Conservation (phyloP, 768 basidiomycete species). For the Mycena belliarum region DNA sequence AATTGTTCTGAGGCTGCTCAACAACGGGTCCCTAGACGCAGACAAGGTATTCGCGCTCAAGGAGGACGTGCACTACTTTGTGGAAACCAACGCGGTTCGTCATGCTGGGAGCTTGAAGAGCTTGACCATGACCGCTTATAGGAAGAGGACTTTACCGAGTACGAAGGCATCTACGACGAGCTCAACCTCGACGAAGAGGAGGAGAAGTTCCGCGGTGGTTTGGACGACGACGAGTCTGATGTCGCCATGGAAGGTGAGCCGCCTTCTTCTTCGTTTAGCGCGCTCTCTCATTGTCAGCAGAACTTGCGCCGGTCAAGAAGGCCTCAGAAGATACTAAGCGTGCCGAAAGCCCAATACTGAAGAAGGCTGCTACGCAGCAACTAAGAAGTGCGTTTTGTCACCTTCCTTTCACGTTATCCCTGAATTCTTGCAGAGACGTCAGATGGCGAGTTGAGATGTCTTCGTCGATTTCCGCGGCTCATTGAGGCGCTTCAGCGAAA, state of each 20-base stretch:
- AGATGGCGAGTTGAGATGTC: constrained; percentile 50
- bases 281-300: constrained; percentile 33
- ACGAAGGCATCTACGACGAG: constrained; percentile 97
- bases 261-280: constrained; percentile 1
- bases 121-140: constrained; percentile 31
- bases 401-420: neutral
- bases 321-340: constrained; percentile 83
- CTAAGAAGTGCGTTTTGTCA: constrained; percentile 60
- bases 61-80: constrained; percentile 95
- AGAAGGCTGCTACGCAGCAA: constrained; percentile 66
- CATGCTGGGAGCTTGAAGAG: neutral
- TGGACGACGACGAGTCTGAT: constrained; percentile 82
- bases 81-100: constrained; percentile 92
- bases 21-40: constrained; percentile 85
- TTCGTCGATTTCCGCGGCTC: constrained; percentile 3
- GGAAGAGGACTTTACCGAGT: constrained; percentile 98
- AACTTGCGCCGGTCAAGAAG: constrained; percentile 68
- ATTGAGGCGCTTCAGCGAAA: constrained; percentile 47
- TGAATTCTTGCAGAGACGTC: constrained; percentile 56
- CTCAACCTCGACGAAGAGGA: constrained; percentile 97
- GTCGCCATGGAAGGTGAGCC: constrained; percentile 65
- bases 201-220: constrained; percentile 81
- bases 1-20: constrained; percentile 87
- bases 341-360: constrained; percentile 76
- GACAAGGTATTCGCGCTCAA: constrained; percentile 83